phyloP scores from a whole-genome alignment of 1,284 basidiomycete species.

The Rhizoctonia solani region DNA sequence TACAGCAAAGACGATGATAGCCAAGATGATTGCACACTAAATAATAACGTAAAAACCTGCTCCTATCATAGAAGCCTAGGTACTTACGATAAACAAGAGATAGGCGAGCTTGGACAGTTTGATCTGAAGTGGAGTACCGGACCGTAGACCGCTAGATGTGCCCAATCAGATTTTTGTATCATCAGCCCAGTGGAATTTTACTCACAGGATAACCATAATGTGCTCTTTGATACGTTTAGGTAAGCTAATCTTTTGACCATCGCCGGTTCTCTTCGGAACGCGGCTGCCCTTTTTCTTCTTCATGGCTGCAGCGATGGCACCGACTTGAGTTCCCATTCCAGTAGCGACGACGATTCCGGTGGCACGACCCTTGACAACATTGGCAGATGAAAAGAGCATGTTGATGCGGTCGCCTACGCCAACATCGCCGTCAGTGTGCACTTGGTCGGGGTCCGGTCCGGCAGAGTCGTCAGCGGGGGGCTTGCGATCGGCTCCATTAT shows the following conservation, averaged over 20 bases:
- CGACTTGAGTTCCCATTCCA: constrained; percentile 37
- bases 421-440: constrained; percentile 15
- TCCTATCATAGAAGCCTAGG: not conserved
- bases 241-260: constrained; percentile 16
- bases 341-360: constrained; percentile 37
- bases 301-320: constrained; percentile 30
- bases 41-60: not conserved
- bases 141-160: constrained; percentile 18
- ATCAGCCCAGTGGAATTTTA: not conserved
- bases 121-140: constrained; percentile 36
- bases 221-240: not conserved
- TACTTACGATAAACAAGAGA: constrained; percentile 54
- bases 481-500: not conserved
- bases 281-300: constrained; percentile 18
- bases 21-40: constrained; percentile 55
- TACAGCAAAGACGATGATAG: constrained; percentile 62
- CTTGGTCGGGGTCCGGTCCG: constrained; percentile 28
- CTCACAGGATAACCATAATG: constrained; percentile 27
- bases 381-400: constrained; percentile 37
- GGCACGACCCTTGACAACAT: constrained; percentile 38
- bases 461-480: constrained; percentile 26
- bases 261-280: not conserved
- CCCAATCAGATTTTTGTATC: not conserved
- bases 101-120: constrained; percentile 57
- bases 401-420: constrained; percentile 38